Conservation (phyloP, 148 eudicot genomes). For the Amaranthus palmeri region DNA sequence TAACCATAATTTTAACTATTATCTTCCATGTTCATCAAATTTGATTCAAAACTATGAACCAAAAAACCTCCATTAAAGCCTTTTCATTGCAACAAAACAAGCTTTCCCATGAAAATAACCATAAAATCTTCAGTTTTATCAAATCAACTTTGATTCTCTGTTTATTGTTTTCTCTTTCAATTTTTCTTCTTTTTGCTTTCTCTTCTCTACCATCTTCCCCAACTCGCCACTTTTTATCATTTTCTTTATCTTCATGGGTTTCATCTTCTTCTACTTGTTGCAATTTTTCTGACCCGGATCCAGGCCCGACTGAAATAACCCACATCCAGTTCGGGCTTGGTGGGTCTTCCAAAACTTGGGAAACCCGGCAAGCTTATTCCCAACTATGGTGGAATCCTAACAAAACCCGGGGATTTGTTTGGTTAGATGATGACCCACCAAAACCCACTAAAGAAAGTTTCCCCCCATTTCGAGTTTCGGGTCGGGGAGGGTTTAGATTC, state of each 20-base stretch:
- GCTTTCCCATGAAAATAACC: neutral
- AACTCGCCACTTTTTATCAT: slow-evolving; percentile 4
- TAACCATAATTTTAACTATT: too few relatives aligned
- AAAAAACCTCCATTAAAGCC: neutral
- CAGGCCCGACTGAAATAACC: slow-evolving; percentile 37
- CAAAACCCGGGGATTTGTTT: slow-evolving; percentile 59
- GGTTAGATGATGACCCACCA: slow-evolving; percentile 46
- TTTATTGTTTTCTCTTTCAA: neutral
- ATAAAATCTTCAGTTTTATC: neutral
- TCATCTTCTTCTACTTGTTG: neutral
- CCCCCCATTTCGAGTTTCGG: slow-evolving; percentile 42
- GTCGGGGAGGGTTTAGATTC: neutral
- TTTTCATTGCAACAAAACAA: neutral
- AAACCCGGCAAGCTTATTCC: slow-evolving; percentile 38
- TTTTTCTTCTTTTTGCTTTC: slow-evolving; percentile 7
- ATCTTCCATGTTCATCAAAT: too few relatives aligned
- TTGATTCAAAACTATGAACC: too few relatives aligned
- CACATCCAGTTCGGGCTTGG: slow-evolving; percentile 66
- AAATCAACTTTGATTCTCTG: neutral
- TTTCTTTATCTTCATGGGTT: slow-evolving; percentile 14
- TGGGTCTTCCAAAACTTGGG: slow-evolving; percentile 69
- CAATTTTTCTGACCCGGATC: slow-evolving; percentile 8
- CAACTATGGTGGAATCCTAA: slow-evolving; percentile 73
- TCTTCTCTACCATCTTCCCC: slow-evolving; percentile 2
- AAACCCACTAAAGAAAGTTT: slow-evolving; percentile 19